Evolutionary conservation across 2,329 filamentous ascomycete genomes (phyloP).

Genomic region (Exophiala calicioides): DNA sequence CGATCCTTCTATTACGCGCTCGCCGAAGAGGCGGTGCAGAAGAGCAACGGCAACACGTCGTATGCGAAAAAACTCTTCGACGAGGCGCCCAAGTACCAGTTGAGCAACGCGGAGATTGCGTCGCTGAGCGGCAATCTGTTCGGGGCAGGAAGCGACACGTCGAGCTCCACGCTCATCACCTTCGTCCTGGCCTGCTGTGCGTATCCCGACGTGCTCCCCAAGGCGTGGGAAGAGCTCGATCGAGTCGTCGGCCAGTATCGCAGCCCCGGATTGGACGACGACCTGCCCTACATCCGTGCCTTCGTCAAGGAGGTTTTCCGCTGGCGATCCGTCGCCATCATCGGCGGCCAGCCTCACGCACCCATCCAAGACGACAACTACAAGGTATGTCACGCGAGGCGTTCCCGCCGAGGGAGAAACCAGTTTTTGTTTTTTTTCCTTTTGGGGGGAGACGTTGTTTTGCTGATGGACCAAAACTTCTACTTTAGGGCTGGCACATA

Average conservation of each 20-base stretch:
- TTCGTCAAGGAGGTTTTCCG: constrained; percentile 59
- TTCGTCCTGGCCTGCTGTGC: constrained; percentile 36
- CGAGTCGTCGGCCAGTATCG: constrained; percentile 51
- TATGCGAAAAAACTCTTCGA: constrained; percentile 53
- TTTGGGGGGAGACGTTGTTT: too few relatives aligned
- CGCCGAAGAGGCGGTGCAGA: constrained; percentile 52
- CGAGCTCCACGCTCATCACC: constrained; percentile 35
- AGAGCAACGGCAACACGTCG: constrained; percentile 40
- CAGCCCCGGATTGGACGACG: constrained; percentile 48
- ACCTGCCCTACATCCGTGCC: constrained; percentile 56
- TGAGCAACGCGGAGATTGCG: constrained; percentile 50
- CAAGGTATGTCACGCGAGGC: constrained; percentile 41
- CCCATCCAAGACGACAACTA: constrained; percentile 52
- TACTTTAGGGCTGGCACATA: constrained; percentile 44
- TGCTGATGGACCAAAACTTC: too few relatives aligned
- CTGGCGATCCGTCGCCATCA: constrained; percentile 32
- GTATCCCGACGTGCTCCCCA: constrained; percentile 47
- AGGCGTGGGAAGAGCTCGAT: constrained; percentile 53
- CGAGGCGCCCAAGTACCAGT: constrained; percentile 49
- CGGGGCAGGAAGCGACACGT: constrained; percentile 36
- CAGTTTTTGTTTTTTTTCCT: too few relatives aligned
- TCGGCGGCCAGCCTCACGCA: constrained; percentile 51
- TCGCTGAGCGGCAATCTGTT: constrained; percentile 49
- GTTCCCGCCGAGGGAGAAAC: too few relatives aligned
- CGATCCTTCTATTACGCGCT: constrained; percentile 56